Evolutionary conservation across 2,329 filamentous ascomycete genomes (phyloP), one percentile per base, ranked within the genome.

Genomic region (Sarocladium brachiariae): DNA sequence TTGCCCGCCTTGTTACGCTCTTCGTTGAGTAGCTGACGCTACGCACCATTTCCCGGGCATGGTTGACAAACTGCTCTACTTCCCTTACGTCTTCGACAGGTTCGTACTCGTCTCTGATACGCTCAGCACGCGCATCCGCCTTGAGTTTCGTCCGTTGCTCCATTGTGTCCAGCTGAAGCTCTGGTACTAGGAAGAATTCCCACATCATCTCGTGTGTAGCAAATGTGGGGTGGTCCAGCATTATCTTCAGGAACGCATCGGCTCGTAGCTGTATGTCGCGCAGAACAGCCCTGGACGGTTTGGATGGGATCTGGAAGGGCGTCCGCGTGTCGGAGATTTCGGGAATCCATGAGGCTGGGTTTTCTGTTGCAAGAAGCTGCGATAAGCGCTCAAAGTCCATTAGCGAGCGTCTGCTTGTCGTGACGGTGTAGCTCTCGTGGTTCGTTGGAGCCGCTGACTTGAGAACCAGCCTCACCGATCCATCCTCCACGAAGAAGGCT

Each of bases 161-260:
- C 77, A 97, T 92, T 80, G 91, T 89, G 18, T 89, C 83, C 0
- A 88, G 79, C 63, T 96, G 89, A 47, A 99, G 81, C 58, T 99
- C 93, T 1, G 93, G 93, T 11, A 99, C 91, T 1, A 99, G 77
- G 68, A 99, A 96, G 70, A 99, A 99, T 61, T 99, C 93, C 95
- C 93, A 99, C 2, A 99, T 77, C 53, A 97, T 89, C 70, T 99
- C 93, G 62, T 99, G 95, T 1, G 89, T 96, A 0, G 89, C 81
- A 63, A 99, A 96, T 0, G 93, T 97, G 3, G 92, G 87, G 62
- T 99, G 93, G 8, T 81, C 77, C 23, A 99, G 76, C 55, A 99
- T 77, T 16, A 90, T 89, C 57, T 88, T 89, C 58, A 99, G 71
- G 60, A 97, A 96, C 58, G 83, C 86, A 66, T 99, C 89, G 18